Base-by-base conservation (phyloP, 306 rosid species). In the Prunus davidiana region DNA sequence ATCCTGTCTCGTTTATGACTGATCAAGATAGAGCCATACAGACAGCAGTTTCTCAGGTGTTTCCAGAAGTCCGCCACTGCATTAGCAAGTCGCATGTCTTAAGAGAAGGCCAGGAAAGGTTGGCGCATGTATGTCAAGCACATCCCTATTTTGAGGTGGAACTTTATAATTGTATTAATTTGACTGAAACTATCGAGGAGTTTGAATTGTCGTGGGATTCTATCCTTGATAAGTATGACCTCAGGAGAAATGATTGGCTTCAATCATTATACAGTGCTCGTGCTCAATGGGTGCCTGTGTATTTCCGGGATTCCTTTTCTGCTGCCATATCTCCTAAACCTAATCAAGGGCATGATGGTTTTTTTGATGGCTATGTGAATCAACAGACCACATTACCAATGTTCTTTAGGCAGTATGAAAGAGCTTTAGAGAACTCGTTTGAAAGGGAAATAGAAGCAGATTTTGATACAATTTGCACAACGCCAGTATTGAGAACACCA, bases 351-450 rank as follows among this genome's bases (percentile, higher is more conserved):
- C 87, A 80, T 50, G 89, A 85, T 47, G 82, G 85, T 77, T 93
- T 93, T 67, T 93, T 93, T 83, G 93, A 93, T 69, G 96, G 93
- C 62, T 93, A 87, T 74, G 91, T 93, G 84, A 89, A 88, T 75
- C 96, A 89, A 63, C 96, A 89, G 81, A 93, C 91, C 13, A 86
- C 97, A 55, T 82, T 93, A 75, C 98, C 98, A 60, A 67, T 89
- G 96, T 93, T 93, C 88, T 89, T 91, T 81, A 88, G 96, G 90
- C 97, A 88, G 81, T 93, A 89, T 71, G 98, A 93, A 86, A 84
- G 89, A 82, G 98, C 96, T 70, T 28, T 91, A 63, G 98, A 93
- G 75, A 87, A 73, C 82, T 88, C 88, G 83, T 88, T 89, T 81
- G 98, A 91, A 69, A 91, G 85, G 86, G 98, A 93, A 84, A 80